Evolutionary conservation across 108 stramenopile genomes (phyloP).

Genomic region (Fistulifera solaris): DNA sequence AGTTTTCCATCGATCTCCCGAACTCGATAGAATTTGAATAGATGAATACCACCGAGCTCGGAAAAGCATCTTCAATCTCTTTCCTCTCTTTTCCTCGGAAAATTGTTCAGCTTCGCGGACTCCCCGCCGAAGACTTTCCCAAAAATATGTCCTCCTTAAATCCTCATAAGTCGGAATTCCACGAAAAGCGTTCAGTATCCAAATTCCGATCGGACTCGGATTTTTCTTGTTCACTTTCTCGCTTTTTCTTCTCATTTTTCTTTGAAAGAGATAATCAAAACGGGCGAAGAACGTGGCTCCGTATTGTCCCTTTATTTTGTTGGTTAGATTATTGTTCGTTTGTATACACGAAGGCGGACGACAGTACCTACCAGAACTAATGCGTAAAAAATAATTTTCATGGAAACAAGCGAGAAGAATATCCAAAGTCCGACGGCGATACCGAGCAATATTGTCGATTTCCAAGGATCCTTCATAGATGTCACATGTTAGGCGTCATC

Average conservation of each 20-base stretch:
- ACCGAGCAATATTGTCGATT: constrained; percentile 29
- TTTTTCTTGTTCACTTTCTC: constrained; percentile 12
- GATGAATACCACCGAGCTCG: constrained; percentile 56
- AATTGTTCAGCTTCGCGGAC: constrained; percentile 38
- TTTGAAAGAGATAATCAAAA: constrained; percentile 13
- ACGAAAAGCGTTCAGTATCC: constrained; percentile 50
- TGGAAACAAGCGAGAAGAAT: constrained; percentile 24
- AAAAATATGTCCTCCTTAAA: constrained; percentile 67
- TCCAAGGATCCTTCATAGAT: constrained; percentile 28
- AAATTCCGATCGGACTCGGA: constrained; percentile 16
- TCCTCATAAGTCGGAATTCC: constrained; percentile 80
- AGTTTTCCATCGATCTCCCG: constrained; percentile 29
- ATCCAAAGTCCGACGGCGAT: constrained; percentile 19
- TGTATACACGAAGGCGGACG: background rate
- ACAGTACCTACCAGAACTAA: constrained; percentile 27
- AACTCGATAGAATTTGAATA: constrained; percentile 12
- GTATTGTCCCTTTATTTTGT: constrained; percentile 30
- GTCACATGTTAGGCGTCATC: background rate
- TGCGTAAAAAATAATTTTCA: constrained; percentile 25
- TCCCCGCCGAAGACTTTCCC: constrained; percentile 53
- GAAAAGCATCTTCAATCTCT: constrained; percentile 59
- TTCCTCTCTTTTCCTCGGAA: constrained; percentile 39
- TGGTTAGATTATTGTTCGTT: background rate
- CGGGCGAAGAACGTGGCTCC: constrained; percentile 35
- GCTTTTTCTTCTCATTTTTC: constrained; percentile 8